Base-by-base conservation (phyloP, 225 moss, liverwort and hornwort species). In the Straminergon stramineum region DNA sequence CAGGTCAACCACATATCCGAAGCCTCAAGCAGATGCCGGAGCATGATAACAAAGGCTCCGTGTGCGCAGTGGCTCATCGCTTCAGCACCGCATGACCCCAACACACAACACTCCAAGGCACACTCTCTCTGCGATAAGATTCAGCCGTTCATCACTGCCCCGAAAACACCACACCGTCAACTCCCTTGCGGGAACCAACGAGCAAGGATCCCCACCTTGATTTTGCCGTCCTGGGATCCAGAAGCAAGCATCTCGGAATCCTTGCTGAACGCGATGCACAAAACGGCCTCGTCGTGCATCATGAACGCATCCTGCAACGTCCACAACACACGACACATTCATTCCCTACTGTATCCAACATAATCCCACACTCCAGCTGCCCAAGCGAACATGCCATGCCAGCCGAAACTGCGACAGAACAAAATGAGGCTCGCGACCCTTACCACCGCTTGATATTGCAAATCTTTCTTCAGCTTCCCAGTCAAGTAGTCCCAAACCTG, bases 191-290 rank as follows among this genome's bases (percentile, higher is more conserved):
- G 55, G 37, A 86, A 60, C 65, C 66, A 77, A 65, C 28, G 37
- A n/a, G 35, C 69, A 55, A 74, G 81, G 56, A 51, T 84, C 45
- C 76, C 30, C 82, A 97, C 98, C 97, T 99, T 99, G 75, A 99
- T 97, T 92, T 99, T 99, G n/a, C 99, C 99, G 91, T 99, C 99
- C 91, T 99, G 99, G 53, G 99, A 99, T 88, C 99, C 99, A 80
- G 99, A 97, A 35, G 96, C 99, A 75, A 99, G 96, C 99, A 99
- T 97, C 92, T 99, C 99, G 61, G 99, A 99, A 90, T 99, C 97
- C 92, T 93, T 96, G 91, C 97, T 99, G 92, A 99, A 99, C 79
- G 89, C 91, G 78, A 99, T 95, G 90, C 94, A 97, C 87, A 99
- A 92, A 56, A 97, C 99, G 86, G 99, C 97, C 89, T 99, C 99